Percentiles rank a stretch among this genome's conserved stretches.
Conservation (phyloP, 306 rosid genomes). For the Rosa multiflora region DNA sequence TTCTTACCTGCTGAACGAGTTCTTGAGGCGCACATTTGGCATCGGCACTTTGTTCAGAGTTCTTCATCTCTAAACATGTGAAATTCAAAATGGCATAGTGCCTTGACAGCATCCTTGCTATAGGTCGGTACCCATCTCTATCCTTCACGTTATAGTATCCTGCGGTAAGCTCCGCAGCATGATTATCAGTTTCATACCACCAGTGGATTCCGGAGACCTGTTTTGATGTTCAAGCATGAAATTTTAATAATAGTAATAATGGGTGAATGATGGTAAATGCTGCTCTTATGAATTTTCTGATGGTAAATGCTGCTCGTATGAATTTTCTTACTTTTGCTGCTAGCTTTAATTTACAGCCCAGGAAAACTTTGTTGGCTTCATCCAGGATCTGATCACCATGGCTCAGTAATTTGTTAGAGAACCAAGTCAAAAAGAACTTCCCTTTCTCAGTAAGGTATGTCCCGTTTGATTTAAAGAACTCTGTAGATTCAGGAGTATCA, state of each 20-base stretch:
- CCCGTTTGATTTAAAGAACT: slow-evolving; percentile 67
- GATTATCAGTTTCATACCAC: slow-evolving; percentile 75
- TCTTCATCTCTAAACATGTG: slow-evolving; percentile 90
- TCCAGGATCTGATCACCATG: slow-evolving; percentile 88
- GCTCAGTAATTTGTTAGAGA: slow-evolving; percentile 67
- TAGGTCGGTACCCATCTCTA: slow-evolving; percentile 88
- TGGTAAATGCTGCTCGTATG: slow-evolving; percentile 8
- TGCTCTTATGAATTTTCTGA: slow-evolving; percentile 12
- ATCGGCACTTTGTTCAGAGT: slow-evolving; percentile 55
- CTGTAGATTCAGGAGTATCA: slow-evolving; percentile 65
- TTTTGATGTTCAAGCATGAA: slow-evolving; percentile 22
- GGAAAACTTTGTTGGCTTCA: slow-evolving; percentile 73
- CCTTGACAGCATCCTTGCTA: slow-evolving; percentile 74
- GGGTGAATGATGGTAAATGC: not conserved
- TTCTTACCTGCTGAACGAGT: slow-evolving; percentile 76
- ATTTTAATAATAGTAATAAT: slow-evolving; percentile 5
- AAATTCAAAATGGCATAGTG: slow-evolving; percentile 73
- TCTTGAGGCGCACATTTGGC: slow-evolving; percentile 72
- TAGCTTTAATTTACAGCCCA: slow-evolving; percentile 71
- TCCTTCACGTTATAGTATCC: slow-evolving; percentile 77
- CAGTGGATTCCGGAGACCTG: slow-evolving; percentile 97
- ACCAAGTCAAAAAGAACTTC: slow-evolving; percentile 83
- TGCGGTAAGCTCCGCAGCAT: slow-evolving; percentile 86
- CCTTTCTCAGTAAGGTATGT: slow-evolving; percentile 68
- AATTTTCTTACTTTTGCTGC: slow-evolving; percentile 69